These are phyloP conservation scores for Cyamopsis tetragonoloba DNA, from an alignment of 306 rosid species.

Conservation along the genomic window DNA sequence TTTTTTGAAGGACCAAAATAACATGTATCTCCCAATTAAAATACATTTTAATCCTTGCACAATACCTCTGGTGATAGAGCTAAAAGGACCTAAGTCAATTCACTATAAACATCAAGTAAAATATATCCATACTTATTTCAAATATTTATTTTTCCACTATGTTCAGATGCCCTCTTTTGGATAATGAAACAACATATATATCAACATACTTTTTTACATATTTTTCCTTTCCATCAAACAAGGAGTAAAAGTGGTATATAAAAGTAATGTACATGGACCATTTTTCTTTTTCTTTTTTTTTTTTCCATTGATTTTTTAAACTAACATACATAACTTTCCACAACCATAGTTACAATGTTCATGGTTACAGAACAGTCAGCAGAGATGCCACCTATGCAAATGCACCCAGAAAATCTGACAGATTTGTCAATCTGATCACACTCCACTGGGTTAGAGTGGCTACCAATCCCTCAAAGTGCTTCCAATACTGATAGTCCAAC, in stretches of 20 bases:
- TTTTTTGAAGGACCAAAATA: too few species aligned
- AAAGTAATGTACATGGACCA: background rate
- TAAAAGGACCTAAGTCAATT: too few species aligned
- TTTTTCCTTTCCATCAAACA: background rate
- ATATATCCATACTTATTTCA: too few species aligned
- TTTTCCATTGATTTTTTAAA: background rate
- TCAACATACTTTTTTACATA: background rate
- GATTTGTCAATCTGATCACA: slow-evolving; percentile 7
- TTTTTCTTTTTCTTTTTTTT: background rate
- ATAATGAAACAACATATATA: background rate
- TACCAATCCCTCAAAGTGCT: slow-evolving; percentile 45
- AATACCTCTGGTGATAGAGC: too few species aligned
- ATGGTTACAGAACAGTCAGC: slow-evolving; percentile 22
- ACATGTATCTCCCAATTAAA: too few species aligned
- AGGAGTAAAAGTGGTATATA: background rate
- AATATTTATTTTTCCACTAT: background rate
- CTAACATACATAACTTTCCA: background rate
- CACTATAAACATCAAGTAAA: too few species aligned
- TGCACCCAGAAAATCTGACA: background rate
- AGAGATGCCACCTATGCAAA: slow-evolving; percentile 21
- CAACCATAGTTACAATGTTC: background rate
- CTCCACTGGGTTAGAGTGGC: slow-evolving; percentile 24
- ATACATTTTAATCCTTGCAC: too few species aligned
- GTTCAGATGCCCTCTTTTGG: background rate
- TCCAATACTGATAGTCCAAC: slow-evolving; percentile 40